Base-by-base conservation (phyloP, 768 basidiomycete genomes). In the Kwoniella dendrophila region DNA sequence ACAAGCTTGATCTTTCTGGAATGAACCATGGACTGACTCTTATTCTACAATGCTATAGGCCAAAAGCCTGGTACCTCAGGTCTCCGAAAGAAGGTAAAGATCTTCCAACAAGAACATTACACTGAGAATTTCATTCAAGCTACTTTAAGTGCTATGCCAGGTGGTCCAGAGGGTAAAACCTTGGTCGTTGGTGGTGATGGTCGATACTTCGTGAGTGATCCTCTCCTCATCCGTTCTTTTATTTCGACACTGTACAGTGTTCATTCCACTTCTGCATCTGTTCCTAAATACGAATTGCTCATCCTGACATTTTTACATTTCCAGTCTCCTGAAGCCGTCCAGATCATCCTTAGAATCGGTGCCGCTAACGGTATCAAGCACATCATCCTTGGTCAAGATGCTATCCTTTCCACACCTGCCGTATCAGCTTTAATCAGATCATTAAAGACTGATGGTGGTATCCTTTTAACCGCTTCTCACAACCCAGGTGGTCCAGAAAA, bases 61-160 rank as follows among this genome's bases (percentile, higher is more conserved):
- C 69, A 73, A 44, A 97, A 95, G 80, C 96, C 96, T 24, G 96
- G 96, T 63, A 98, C 96, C 11, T 98, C 96, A 66, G 96, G 96
- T 68, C 86, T 98, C 48, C 85, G 96, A 74, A 98, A 98, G 84
- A 86, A 93, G 75, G 96, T 98, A 80, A 97, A 95, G 82, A 86
- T 98, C 71, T 99, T 99, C 85, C 90, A 99, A 81, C 92, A 97
- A 80, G 85, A 90, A 91, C 88, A 98, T 83, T 99, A 98, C 82
- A 99, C 96, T 45, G 96, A 98, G 82, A 99, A 98, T 84, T 99
- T 99, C 72, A 79, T 97, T 60, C 95, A 98, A 80, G 81, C 95
- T 69, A 99, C 83, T 85, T 94, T 74, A 86, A 90, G 80, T 27
- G 90, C 94, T 56, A 90, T 98, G 81, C 85, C 88, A 5, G 85